Evolutionary conservation across 2,329 filamentous ascomycete species (phyloP).

Genomic region (Diaporthe sp.): DNA sequence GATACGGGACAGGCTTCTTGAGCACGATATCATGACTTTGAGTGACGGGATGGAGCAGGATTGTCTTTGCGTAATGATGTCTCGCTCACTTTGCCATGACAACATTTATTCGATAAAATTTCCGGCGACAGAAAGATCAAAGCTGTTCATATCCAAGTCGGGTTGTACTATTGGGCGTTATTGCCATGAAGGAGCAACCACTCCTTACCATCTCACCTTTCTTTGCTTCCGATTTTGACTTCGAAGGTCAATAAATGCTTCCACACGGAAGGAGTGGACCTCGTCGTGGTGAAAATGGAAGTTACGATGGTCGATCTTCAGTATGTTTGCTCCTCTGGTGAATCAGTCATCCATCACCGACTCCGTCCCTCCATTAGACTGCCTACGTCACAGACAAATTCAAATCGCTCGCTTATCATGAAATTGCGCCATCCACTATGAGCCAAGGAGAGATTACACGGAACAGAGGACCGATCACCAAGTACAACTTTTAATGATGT

Average conservation of each 20-base stretch:
- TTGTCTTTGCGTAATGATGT: not conserved
- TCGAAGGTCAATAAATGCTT: not conserved
- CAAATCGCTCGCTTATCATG: not conserved
- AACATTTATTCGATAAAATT: too few species aligned
- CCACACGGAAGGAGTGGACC: not conserved
- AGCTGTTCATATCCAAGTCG: not conserved
- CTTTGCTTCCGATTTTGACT: not conserved
- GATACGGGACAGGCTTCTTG: not conserved
- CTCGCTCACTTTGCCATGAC: not conserved
- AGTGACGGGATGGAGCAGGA: not conserved
- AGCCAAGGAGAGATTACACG: not conserved
- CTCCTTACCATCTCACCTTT: not conserved
- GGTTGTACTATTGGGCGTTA: too few species aligned
- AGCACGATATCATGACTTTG: not conserved
- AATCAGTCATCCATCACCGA: not conserved
- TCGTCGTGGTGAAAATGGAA: not conserved
- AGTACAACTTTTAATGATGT: not conserved
- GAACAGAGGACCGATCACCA: not conserved
- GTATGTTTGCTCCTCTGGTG: not conserved
- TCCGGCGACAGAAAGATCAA: not conserved
- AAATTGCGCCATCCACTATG: not conserved
- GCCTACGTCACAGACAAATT: not conserved
- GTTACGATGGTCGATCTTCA: not conserved
- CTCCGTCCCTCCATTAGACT: not conserved
- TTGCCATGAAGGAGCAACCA: not conserved